A percentile compares a stretch with the other conserved stretches of the same genome.
phyloP scores from a whole-genome alignment of 2,329 filamentous ascomycete species.

The Pezicula carpinea region DNA sequence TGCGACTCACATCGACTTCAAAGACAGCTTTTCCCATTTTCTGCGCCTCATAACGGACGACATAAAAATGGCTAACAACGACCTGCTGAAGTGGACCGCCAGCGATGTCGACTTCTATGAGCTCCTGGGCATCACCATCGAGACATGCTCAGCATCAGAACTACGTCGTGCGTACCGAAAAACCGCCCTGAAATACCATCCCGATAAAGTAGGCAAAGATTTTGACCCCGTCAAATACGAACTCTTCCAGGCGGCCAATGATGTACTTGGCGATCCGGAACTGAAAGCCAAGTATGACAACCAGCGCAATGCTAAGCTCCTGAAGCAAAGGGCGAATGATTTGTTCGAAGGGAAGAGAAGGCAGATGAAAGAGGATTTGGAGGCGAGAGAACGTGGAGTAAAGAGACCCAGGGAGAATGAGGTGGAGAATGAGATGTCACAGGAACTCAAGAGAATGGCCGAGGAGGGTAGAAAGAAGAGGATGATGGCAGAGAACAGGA shows the following conservation, averaged over 20 bases:
- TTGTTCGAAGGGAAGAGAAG: conserved; percentile 69
- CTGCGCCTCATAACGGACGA: no score
- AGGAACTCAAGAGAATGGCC: conserved; percentile 46
- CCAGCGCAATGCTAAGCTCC: conserved; percentile 64
- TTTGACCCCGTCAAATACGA: conserved; percentile 83
- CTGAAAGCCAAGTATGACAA: conserved; percentile 76
- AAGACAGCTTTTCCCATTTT: no score
- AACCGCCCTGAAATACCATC: conserved; percentile 84
- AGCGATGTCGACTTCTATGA: conserved; percentile 30
- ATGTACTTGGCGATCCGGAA: conserved; percentile 68
- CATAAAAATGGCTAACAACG: conserved; percentile 26
- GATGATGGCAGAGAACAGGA: conserved; percentile 28
- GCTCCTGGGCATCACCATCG: conserved; percentile 24
- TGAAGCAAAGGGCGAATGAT: conserved; percentile 66
- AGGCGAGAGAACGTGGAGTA: conserved; percentile 64
- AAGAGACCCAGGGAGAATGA: conserved; percentile 52
- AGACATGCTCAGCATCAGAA: conserved; percentile 22
- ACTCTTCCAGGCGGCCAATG: conserved; percentile 77
- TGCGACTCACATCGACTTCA: no score
- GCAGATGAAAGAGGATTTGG: conserved; percentile 81
- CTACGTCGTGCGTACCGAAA: conserved; percentile 65
- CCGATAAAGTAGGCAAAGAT: conserved; percentile 76
- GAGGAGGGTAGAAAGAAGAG: conserved; percentile 47
- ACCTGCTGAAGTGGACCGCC: conserved; percentile 27
- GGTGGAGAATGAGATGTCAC: conserved; percentile 37